Evolutionary conservation across 1,284 basidiomycete species (phyloP).

Genomic region (Cutaneotrichosporon sp.): DNA sequence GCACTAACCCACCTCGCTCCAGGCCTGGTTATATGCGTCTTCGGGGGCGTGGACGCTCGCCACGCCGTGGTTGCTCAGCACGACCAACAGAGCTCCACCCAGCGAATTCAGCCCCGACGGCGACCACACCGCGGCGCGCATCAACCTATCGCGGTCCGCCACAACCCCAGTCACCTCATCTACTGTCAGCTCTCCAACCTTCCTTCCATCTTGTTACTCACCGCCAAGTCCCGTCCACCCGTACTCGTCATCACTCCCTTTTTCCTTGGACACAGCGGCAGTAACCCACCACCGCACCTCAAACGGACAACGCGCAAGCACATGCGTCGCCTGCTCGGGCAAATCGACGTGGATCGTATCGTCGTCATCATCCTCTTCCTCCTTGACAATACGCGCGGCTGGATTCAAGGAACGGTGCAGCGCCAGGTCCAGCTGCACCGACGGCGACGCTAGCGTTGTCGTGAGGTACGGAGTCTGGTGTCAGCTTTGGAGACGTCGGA

Average conservation of each 20-base stretch:
- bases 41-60: slow-evolving; percentile 41
- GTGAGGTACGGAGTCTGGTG: slow-evolving; percentile 41
- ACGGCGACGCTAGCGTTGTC: slow-evolving; percentile 33
- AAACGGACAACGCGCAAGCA: slow-evolving; percentile 25
- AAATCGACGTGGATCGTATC: slow-evolving; percentile 15
- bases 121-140: slow-evolving; percentile 42
- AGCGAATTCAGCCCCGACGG: slow-evolving; percentile 34
- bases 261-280: slow-evolving; percentile 23
- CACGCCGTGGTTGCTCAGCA: slow-evolving; percentile 33
- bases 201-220: background rate
- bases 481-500: background rate
- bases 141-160: slow-evolving; percentile 29
- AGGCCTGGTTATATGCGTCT: slow-evolving; percentile 33
- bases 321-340: slow-evolving; percentile 11
- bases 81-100: slow-evolving; percentile 37
- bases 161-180: slow-evolving; percentile 34
- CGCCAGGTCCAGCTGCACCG: slow-evolving; percentile 28
- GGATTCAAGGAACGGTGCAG: slow-evolving; percentile 17
- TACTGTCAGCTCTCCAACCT: slow-evolving; percentile 17
- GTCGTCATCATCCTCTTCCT: slow-evolving; percentile 19
- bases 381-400: slow-evolving; percentile 3
- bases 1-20: slow-evolving; percentile 34
- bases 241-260: slow-evolving; percentile 22
- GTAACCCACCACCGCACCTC: slow-evolving; percentile 42
- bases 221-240: slow-evolving; percentile 23